phyloP scores from a whole-genome alignment of 352 stramenopile species.

The Saprolegnia diclina region DNA sequence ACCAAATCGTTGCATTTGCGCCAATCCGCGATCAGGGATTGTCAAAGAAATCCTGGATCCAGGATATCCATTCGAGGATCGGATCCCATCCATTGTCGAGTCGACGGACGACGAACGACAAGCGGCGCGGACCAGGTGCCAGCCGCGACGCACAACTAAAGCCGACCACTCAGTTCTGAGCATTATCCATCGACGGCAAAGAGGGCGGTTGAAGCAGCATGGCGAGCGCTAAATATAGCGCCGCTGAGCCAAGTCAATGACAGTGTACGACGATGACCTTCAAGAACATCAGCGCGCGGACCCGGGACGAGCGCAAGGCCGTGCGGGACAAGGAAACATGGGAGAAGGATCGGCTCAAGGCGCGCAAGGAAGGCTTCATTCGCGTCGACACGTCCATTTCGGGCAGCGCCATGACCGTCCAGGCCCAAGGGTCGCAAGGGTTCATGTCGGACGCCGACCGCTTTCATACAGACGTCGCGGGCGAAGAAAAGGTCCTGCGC shows the following conservation, averaged over 20 bases:
- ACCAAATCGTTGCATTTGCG: not conserved
- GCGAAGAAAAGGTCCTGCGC: slow-evolving; percentile 63
- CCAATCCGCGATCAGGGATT: not conserved
- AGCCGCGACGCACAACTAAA: not conserved
- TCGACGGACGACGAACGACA: not conserved
- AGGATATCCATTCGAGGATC: not conserved
- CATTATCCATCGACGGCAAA: slow-evolving; percentile 12
- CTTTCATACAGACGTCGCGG: slow-evolving; percentile 86
- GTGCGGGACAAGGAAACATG: slow-evolving; percentile 70
- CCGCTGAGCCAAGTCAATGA: not conserved
- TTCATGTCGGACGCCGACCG: slow-evolving; percentile 82
- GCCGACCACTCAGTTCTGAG: not conserved
- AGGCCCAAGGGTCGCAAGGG: slow-evolving; percentile 49
- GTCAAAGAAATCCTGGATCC: not conserved
- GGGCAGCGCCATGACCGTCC: slow-evolving; percentile 67
- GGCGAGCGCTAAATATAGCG: not conserved
- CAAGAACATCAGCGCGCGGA: slow-evolving; percentile 75
- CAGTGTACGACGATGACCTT: slow-evolving; percentile 32
- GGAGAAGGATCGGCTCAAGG: slow-evolving; percentile 62
- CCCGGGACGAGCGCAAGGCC: slow-evolving; percentile 60
- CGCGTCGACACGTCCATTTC: slow-evolving; percentile 61
- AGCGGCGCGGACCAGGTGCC: not conserved
- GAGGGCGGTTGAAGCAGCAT: not conserved
- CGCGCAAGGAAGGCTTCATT: slow-evolving; percentile 61
- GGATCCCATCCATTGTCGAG: not conserved